Conservation (phyloP, 495 filamentous ascomycete genomes). For the Astrothelium subdiscretum region DNA sequence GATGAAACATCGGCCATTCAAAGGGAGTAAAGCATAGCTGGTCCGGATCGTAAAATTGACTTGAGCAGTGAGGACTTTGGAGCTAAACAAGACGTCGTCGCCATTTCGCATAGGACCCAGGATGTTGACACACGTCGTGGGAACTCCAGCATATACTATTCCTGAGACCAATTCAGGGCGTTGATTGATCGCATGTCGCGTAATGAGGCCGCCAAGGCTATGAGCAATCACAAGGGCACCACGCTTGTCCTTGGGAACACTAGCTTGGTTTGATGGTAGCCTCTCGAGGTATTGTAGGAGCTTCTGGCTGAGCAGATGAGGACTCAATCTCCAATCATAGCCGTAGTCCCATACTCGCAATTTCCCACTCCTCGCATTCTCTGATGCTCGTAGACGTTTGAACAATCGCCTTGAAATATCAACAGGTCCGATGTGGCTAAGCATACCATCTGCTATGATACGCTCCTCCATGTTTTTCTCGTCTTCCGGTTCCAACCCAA, state of each 20-base stretch:
- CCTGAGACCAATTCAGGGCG: slow-evolving; percentile 79
- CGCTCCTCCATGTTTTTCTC: slow-evolving; percentile 74
- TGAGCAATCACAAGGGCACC: slow-evolving; percentile 82
- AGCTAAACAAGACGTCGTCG: slow-evolving; percentile 81
- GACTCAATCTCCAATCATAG: slow-evolving; percentile 91
- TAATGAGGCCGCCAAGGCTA: slow-evolving; percentile 81
- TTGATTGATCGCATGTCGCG: slow-evolving; percentile 79
- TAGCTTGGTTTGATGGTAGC: slow-evolving; percentile 59
- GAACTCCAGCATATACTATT: slow-evolving; percentile 75
- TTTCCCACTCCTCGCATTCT: slow-evolving; percentile 57
- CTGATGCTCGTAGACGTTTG: slow-evolving; percentile 60
- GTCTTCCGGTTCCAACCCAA: slow-evolving; percentile 72
- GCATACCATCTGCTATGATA: slow-evolving; percentile 74
- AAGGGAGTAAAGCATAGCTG: slow-evolving; percentile 72
- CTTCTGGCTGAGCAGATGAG: slow-evolving; percentile 57
- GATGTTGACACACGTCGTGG: slow-evolving; percentile 80
- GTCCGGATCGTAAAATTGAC: slow-evolving; percentile 91
- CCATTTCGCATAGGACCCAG: slow-evolving; percentile 83
- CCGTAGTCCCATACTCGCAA: slow-evolving; percentile 82
- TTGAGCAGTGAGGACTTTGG: slow-evolving; percentile 82
- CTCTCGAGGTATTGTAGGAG: slow-evolving; percentile 60
- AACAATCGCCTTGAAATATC: slow-evolving; percentile 78
- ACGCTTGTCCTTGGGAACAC: slow-evolving; percentile 34
- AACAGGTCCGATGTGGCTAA: slow-evolving; percentile 82
- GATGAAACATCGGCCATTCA: slow-evolving; percentile 81